A percentile compares a stretch with the other conserved stretches of the same genome.
phyloP scores from a whole-genome alignment of 1,139 yeast species.

The Zygotorulaspora mrakii region DNA sequence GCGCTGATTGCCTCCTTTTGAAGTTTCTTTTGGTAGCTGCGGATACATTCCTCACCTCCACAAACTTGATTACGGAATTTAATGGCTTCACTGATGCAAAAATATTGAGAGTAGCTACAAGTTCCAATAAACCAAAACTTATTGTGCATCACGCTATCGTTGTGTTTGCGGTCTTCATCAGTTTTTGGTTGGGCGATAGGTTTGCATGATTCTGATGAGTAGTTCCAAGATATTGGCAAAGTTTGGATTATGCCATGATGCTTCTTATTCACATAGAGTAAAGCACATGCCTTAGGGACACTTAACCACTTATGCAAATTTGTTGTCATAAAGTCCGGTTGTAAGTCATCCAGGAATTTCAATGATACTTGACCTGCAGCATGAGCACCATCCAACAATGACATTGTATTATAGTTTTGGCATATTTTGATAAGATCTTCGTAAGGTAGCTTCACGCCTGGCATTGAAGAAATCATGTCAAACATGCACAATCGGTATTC shows the following conservation, averaged over 20 bases:
- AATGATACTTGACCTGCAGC: conserved; percentile 55
- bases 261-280: conserved; percentile 53
- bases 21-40: conserved; percentile 46
- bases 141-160: conserved; percentile 20
- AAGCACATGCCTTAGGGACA: conserved; percentile 57
- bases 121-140: conserved; percentile 41
- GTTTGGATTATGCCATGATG: conserved; percentile 54
- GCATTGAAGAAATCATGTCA: conserved; percentile 63
- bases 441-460: conserved; percentile 59
- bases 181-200: conserved; percentile 9
- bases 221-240: conserved; percentile 49
- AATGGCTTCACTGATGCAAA: conserved; percentile 43
- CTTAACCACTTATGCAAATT: conserved; percentile 71
- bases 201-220: conserved; percentile 2
- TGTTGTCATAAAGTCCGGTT: conserved; percentile 61
- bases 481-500: conserved; percentile 46
- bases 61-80: conserved; percentile 51
- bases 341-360: conserved; percentile 33
- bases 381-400: conserved; percentile 73
- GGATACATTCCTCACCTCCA: conserved; percentile 59
- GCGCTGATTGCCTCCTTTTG: conserved; percentile 44
- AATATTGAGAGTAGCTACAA: conserved; percentile 36
- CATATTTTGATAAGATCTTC: conserved; percentile 48
- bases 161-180: conserved; percentile 8
- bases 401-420: conserved; percentile 45